Conservation (phyloP, 1,139 yeast species). For the Blastobotrys capitulatus region DNA sequence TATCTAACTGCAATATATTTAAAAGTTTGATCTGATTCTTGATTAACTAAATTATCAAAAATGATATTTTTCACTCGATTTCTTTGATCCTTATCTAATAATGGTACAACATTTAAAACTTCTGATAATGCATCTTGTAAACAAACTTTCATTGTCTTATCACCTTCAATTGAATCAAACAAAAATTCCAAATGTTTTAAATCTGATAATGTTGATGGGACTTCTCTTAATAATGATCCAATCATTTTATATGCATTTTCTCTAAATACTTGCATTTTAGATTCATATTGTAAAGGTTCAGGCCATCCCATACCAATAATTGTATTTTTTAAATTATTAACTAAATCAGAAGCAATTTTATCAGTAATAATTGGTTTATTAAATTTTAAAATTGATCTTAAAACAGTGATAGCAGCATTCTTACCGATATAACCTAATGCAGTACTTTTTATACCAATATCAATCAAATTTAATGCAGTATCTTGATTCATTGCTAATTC, state of each 20-base stretch:
- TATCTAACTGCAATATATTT: slow-evolving; percentile 64
- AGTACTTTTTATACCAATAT: not conserved
- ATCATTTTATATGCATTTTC: slow-evolving; percentile 71
- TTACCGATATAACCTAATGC: not conserved
- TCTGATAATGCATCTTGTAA: slow-evolving; percentile 70
- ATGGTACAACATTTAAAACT: slow-evolving; percentile 46
- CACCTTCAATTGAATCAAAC: slow-evolving; percentile 67
- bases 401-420: not conserved
- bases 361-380: not conserved
- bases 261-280: slow-evolving; percentile 31
- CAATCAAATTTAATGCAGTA: not conserved
- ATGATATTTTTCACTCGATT: slow-evolving; percentile 42
- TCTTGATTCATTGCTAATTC: not conserved
- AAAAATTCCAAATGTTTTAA: slow-evolving; percentile 36
- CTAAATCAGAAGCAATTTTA: not conserved
- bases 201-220: slow-evolving; percentile 40
- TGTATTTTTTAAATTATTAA: slow-evolving; percentile 16
- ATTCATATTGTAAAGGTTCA: slow-evolving; percentile 3
- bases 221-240: slow-evolving; percentile 55
- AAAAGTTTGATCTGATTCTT: slow-evolving; percentile 35
- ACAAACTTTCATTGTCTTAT: slow-evolving; percentile 55
- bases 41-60: slow-evolving; percentile 35
- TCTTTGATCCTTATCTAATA: slow-evolving; percentile 40
- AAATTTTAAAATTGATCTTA: not conserved
- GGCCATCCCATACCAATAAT: slow-evolving; percentile 36